phyloP scores from a whole-genome alignment of 805 yeast species.

The Priceomyces fermenticarens region DNA sequence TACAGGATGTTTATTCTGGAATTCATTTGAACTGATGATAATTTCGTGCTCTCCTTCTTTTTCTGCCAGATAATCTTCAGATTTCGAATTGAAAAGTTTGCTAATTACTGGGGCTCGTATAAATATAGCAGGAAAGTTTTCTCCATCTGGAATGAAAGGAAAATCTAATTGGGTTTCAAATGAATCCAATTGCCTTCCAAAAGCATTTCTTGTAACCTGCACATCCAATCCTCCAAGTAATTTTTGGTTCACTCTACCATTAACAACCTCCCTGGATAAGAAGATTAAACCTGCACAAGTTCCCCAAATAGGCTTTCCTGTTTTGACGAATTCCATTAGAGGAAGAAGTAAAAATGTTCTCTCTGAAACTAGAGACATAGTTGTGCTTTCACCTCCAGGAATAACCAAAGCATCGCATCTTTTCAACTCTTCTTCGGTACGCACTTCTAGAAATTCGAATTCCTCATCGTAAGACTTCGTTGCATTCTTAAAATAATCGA shows the following conservation, averaged over 20 bases:
- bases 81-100: conserved; percentile 9
- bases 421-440: conserved; percentile 48
- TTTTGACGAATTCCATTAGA: conserved; percentile 47
- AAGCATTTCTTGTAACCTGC: conserved; percentile 66
- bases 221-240: conserved; percentile 65
- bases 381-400: conserved; percentile 72
- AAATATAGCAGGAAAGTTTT: conserved; percentile 49
- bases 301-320: conserved; percentile 69
- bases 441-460: conserved; percentile 45
- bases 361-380: conserved; percentile 70
- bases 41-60: conserved; percentile 11
- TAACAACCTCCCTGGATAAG: conserved; percentile 50
- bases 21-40: conserved; percentile 19
- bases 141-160: conserved; percentile 40
- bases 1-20: conserved; percentile 27
- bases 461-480: conserved; percentile 20
- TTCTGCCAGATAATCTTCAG: conserved; percentile 2
- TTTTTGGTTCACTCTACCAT: conserved; percentile 53
- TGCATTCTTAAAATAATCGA: conserved; percentile 44
- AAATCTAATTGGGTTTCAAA: conserved; percentile 50
- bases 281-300: conserved; percentile 83
- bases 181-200: conserved; percentile 74
- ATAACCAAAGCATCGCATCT: conserved; percentile 59
- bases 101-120: conserved; percentile 75
- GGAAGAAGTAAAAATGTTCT: conserved; percentile 57